Conservation (phyloP, 345 rosid genomes). For the Turnera subulata region DNA sequence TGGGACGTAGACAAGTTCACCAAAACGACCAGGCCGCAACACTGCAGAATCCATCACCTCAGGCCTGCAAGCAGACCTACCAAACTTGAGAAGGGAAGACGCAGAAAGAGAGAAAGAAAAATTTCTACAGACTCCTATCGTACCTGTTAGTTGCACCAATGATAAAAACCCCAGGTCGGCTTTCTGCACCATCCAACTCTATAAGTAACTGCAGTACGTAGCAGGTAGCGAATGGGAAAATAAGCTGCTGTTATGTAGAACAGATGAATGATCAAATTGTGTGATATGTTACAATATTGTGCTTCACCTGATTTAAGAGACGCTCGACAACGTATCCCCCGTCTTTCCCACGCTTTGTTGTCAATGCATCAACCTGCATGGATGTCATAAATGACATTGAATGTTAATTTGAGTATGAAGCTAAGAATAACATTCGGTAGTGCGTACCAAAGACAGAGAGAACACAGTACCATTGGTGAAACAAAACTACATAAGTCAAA, state of each 20-base stretch:
- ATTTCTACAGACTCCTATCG: background rate
- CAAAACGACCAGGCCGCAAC: constrained; percentile 90
- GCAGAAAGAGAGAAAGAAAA: background rate
- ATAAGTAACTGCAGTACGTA: constrained; percentile 67
- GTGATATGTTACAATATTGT: background rate
- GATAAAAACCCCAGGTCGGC: constrained; percentile 69
- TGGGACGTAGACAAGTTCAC: constrained; percentile 77
- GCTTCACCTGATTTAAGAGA: constrained; percentile 60
- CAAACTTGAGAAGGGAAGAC: background rate
- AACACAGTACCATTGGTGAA: too few relatives aligned
- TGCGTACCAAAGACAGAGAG: too few relatives aligned
- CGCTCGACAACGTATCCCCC: constrained; percentile 89
- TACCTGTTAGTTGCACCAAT: constrained; percentile 95
- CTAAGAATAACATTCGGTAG: too few relatives aligned
- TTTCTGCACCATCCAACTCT: constrained; percentile 86
- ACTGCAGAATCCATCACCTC: constrained; percentile 84
- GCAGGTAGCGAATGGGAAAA: background rate
- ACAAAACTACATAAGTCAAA: too few relatives aligned
- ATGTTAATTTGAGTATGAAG: too few relatives aligned
- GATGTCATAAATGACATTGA: constrained; percentile 5
- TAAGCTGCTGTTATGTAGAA: background rate
- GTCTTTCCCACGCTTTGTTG: constrained; percentile 84
- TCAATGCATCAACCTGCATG: constrained; percentile 86
- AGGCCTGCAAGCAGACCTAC: constrained; percentile 50
- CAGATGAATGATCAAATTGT: background rate